Evolutionary conservation across 257 asterid species (phyloP), one percentile per base, ranked within the genome.

Genomic region (Solanum etuberosum): DNA sequence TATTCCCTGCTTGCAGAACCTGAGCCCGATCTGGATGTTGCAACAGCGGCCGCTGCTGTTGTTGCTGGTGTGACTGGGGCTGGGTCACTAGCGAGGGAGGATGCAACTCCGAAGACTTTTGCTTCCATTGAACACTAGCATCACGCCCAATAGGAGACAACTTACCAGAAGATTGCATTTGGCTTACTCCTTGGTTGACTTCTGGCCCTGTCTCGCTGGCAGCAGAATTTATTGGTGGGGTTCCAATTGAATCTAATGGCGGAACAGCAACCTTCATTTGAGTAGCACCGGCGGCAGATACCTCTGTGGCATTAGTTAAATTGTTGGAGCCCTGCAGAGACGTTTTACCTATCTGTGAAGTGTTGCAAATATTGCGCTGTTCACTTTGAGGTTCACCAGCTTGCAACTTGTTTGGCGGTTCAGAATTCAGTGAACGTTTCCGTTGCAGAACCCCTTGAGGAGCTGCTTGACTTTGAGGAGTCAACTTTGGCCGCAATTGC

Each of bases 1-100:
- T 91, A 85, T 90, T 92, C 89, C 94, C 99, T 87, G 93, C 92
- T 90, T 91, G 93, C 83, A 91, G 92, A 90, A 92, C 93, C 90
- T 90, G 83, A 88, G 91, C 95, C 90, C 88, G 94, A 92, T 93
- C 94, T 87, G 95, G 87, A 85, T 93, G 93, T 35, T 88, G 84
- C 61, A 89, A 85, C 9, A 67, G 90, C 21, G 82, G 82, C 88
- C 83, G n/a, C 88, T 89, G 90, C 80, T 89, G 92, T 61, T 87
- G 82, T 27, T 89, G 88, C 88, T 90, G 94, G 83, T 90, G 90
- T 29, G 77, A 90, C 83, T 87, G 91, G 85, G 90, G 93, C 90
- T 90, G 90, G 59, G 89, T 81, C 3, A 54, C 86, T 61, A 92
- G 92, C 31, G 92, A 89, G 34, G 91, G 89, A 48, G 94, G 91